phyloP scores from a whole-genome alignment of 2,329 filamentous ascomycete genomes.

The Xylaria sp. region DNA sequence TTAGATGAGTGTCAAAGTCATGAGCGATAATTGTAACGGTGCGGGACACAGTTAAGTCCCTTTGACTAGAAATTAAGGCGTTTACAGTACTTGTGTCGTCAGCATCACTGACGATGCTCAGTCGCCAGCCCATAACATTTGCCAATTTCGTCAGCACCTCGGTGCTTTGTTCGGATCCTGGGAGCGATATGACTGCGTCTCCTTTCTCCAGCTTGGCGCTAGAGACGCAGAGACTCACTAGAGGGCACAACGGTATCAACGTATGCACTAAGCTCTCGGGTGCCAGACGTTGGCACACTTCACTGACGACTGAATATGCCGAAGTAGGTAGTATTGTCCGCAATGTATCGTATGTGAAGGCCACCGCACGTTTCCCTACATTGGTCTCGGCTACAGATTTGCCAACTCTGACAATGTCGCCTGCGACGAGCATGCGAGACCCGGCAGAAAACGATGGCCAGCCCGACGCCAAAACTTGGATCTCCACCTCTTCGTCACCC shows the following conservation, averaged over 20 bases:
- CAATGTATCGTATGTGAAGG: conserved; percentile 12
- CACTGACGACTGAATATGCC: conserved; percentile 10
- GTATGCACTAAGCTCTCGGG: conserved; percentile 4
- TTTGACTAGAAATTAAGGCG: conserved; percentile 2
- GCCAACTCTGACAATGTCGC: background rate
- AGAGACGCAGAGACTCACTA: conserved; percentile 13
- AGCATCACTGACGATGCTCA: background rate
- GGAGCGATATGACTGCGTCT: conserved; percentile 17
- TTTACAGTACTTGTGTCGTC: background rate
- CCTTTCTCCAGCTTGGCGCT: conserved; percentile 16
- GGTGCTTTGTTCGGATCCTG: conserved; percentile 10
- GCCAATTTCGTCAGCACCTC: conserved; percentile 4
- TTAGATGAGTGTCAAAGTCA: conserved; percentile 1
- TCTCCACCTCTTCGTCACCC: conserved; percentile 8
- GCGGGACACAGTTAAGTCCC: conserved; percentile 3
- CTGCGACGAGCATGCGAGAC: conserved; percentile 8
- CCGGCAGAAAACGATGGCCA: conserved; percentile 19
- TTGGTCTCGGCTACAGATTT: background rate
- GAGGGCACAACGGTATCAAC: conserved; percentile 10
- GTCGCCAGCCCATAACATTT: conserved; percentile 11
- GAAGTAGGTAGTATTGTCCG: conserved; percentile 16
- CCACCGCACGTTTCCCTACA: conserved; percentile 11
- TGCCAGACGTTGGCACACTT: background rate
- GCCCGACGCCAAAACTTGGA: conserved; percentile 13
- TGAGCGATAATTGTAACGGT: conserved; percentile 17